Percentiles rank a stretch among this genome's conserved stretches.
These are phyloP conservation scores for Gremmenia infestans DNA, from an alignment of 2,329 filamentous ascomycete genomes.

Conservation along the genomic window DNA sequence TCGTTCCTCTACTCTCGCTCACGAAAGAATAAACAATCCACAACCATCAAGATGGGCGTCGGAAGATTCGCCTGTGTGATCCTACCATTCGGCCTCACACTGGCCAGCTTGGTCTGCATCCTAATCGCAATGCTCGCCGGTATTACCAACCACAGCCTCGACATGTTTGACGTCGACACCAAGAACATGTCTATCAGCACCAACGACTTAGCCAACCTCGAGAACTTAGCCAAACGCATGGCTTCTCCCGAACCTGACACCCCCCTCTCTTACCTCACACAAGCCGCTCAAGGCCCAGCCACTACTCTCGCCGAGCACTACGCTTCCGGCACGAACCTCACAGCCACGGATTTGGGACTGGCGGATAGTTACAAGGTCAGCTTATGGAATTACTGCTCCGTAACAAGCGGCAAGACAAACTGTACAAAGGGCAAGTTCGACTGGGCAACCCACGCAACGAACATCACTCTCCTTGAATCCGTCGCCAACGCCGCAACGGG, in stretches of 20 bases:
- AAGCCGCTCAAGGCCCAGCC: constrained; percentile 30
- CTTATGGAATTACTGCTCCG: constrained; percentile 83
- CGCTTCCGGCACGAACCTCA: constrained; percentile 43
- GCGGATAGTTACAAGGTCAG: constrained; percentile 74
- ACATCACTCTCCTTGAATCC: constrained; percentile 57
- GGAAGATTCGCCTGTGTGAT: constrained; percentile 84
- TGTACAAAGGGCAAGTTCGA: constrained; percentile 70
- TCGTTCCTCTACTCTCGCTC: not conserved
- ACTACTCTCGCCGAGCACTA: constrained; percentile 21
- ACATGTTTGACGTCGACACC: constrained; percentile 57
- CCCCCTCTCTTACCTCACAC: constrained; percentile 12
- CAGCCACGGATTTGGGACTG: constrained; percentile 50
- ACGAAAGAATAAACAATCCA: not conserved
- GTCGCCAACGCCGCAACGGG: constrained; percentile 39
- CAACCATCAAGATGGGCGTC: constrained; percentile 51
- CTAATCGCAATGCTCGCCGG: constrained; percentile 53
- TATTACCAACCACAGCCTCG: constrained; percentile 50
- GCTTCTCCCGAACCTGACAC: not conserved
- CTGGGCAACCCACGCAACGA: constrained; percentile 71
- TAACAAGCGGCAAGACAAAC: constrained; percentile 42
- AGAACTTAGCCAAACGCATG: constrained; percentile 15
- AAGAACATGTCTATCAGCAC: constrained; percentile 45
- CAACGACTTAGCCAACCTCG: constrained; percentile 20
- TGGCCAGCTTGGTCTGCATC: constrained; percentile 69
- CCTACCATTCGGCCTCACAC: constrained; percentile 76